Base-by-base conservation (phyloP, 2,329 filamentous ascomycete genomes). In the Stemphylium beticola region DNA sequence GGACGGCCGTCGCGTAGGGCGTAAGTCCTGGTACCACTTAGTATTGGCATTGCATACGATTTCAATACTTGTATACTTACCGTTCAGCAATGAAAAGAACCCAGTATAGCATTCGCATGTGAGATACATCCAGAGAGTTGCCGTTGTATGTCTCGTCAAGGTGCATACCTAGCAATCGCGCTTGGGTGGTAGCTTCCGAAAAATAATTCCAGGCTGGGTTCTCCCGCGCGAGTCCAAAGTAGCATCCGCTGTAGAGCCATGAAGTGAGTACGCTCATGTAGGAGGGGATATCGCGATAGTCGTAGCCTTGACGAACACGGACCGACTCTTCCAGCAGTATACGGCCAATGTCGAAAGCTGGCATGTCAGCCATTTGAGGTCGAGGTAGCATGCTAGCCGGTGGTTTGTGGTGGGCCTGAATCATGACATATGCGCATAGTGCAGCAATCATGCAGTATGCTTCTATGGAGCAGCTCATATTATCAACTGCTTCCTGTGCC, bases 1-100 rank as follows among this genome's bases (percentile, higher is more conserved):
- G 86, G 85, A 50, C 85, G 85, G 64, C 87, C 86, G 40, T 85
- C 81, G 52, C 87, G 79, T 26, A 88, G 81, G 3, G 85, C 86
- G 65, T 86, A 87, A 4, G 84, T 85, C 59, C 87, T 87, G 55
- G 43, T 9, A 39, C 17, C 20, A 37, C 46, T 62, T 41, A 62
- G 53, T 39, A 36, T 42, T 18, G 41, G 33, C 10, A n/a, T 12
- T 31, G 39, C 40, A 24, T 15, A 17, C 34, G 10, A 31, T 15
- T 26, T 33, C 42, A 31, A 22, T 17, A 34, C 31, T 20, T 40
- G 45, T 39, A 33, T 11, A 29, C 50, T 6, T 72, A 84, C 82
- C 83, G 80, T 72, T 88, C 85, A 0, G 84, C 84, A 29, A 87
- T 80, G 64, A 87, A 86, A 9, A 88, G 74, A 36, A 86, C 77